Conservation (phyloP, 2,329 filamentous ascomycete genomes). For the Curvularia verruculosa region DNA sequence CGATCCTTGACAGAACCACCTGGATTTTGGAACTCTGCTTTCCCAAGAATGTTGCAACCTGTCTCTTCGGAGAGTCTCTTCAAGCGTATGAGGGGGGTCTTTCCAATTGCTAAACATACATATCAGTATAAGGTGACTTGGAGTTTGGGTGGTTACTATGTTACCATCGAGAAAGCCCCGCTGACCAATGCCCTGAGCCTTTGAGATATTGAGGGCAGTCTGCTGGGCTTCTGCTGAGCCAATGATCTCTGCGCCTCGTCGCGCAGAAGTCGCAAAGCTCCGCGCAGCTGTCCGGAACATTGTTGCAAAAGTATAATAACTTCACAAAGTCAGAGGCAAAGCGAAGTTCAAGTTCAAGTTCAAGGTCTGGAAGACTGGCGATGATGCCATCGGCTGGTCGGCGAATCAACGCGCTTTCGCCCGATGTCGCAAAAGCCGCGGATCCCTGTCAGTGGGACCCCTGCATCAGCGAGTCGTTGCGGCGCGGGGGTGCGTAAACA, state of each 20-base stretch:
- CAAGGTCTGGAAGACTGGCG: constrained; percentile 4
- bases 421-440: constrained; percentile 32
- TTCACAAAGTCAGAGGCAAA: constrained; percentile 7
- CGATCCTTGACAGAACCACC: constrained; percentile 96
- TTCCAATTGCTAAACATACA: constrained; percentile 77
- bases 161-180: constrained; percentile 80
- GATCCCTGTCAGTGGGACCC: constrained; percentile 9
- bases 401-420: constrained; percentile 25
- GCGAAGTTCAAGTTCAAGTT: not conserved
- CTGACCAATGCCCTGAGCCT: constrained; percentile 77
- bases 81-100: constrained; percentile 91
- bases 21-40: constrained; percentile 98
- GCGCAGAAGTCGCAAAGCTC: constrained; percentile 69
- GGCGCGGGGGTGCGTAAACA: constrained; percentile 19
- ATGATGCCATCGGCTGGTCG: constrained; percentile 25
- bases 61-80: constrained; percentile 88
- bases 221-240: constrained; percentile 59
- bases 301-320: constrained; percentile 11
- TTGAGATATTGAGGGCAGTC: constrained; percentile 74
- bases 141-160: not conserved
- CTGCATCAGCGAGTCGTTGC: constrained; percentile 15
- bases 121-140: constrained; percentile 11
- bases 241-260: constrained; percentile 57
- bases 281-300: constrained; percentile 76
- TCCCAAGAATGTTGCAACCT: constrained; percentile 91